Evolutionary conservation across 495 filamentous ascomycete species (phyloP), one percentile per base, ranked within the genome.

Genomic region (Podospora fimiseda): DNA sequence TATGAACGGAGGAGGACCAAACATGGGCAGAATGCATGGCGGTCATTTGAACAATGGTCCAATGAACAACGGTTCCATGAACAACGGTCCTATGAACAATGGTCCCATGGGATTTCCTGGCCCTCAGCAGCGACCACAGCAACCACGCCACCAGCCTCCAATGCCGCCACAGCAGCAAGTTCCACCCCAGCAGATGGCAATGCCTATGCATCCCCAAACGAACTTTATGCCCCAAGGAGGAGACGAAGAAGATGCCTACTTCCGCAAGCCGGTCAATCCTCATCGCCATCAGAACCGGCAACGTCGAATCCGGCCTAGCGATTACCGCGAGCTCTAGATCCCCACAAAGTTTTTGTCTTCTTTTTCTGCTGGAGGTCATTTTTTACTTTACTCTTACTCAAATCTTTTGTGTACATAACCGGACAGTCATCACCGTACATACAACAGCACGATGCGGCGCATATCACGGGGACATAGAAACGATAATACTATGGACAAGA

Each of bases 221-320:
- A 61, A 59, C 36, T 68, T 66, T 19, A 86, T 87, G 60, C 82
- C 93, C 67, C 86, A 93, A 70, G 79, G 84, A n/a, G 79, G 82
- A 48, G 88, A 89, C 51, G 89, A 95, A 56, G 91, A 95, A 54
- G 87, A 88, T 45, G 87, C 93, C 16, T 98, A 98, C 69, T 93
- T 97, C 69, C 84, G 93, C 18, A 91, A 95, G 64, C 93, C 93
- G 1, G 88, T 97, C 48, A 98, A 98, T 64, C 93, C 90, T 9
- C 90, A 96, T 63, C 83, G 93, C 51, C 87, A 94, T 62, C 86
- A 89, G 68, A 85, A 87, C 51, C 74, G 86, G 49, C 83, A 89
- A 53, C 82, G 87, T 54, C 73, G 85, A 56, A 82, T 86, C 49
- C 77, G 93, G 42, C 89, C 90, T 15, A 91, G 87, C 64, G 94